Conservation (phyloP, 2,329 filamentous ascomycete genomes). For the Tolypocladium tundrense region DNA sequence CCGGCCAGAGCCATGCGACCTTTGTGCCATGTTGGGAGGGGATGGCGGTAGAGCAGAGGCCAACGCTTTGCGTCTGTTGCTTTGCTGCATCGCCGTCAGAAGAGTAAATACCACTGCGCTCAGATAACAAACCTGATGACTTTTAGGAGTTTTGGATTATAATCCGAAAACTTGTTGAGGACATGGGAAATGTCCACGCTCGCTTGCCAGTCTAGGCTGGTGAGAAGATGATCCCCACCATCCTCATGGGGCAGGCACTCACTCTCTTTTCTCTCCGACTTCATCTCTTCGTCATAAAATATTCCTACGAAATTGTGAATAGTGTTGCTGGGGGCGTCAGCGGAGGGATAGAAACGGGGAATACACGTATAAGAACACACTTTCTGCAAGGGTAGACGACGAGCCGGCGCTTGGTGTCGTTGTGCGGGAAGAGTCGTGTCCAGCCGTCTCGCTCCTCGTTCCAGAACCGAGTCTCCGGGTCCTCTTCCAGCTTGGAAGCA, state of each 20-base stretch:
- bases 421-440: slow-evolving; percentile 13
- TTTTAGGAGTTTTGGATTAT: slow-evolving; percentile 14
- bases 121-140: slow-evolving; percentile 15
- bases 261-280: slow-evolving; percentile 10
- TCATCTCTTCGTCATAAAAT: slow-evolving; percentile 14
- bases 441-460: slow-evolving; percentile 15
- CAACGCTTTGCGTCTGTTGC: slow-evolving; percentile 23
- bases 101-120: too few species aligned
- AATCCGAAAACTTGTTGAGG: slow-evolving; percentile 15
- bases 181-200: slow-evolving; percentile 17
- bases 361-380: slow-evolving; percentile 6
- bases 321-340: slow-evolving; percentile 12
- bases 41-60: slow-evolving; percentile 23
- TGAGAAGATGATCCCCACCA: not conserved
- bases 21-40: slow-evolving; percentile 20
- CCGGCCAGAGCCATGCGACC: slow-evolving; percentile 21
- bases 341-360: not conserved
- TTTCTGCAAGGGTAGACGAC: slow-evolving; percentile 23
- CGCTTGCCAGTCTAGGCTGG: slow-evolving; percentile 18
- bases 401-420: slow-evolving; percentile 13
- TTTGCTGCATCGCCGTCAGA: slow-evolving; percentile 13
- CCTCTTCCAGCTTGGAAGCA: slow-evolving; percentile 14
- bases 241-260: not conserved
- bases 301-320: slow-evolving; percentile 24
- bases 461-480: slow-evolving; percentile 20